Conservation (phyloP, 2,329 filamentous ascomycete species). For the Ilyonectria robusta region DNA sequence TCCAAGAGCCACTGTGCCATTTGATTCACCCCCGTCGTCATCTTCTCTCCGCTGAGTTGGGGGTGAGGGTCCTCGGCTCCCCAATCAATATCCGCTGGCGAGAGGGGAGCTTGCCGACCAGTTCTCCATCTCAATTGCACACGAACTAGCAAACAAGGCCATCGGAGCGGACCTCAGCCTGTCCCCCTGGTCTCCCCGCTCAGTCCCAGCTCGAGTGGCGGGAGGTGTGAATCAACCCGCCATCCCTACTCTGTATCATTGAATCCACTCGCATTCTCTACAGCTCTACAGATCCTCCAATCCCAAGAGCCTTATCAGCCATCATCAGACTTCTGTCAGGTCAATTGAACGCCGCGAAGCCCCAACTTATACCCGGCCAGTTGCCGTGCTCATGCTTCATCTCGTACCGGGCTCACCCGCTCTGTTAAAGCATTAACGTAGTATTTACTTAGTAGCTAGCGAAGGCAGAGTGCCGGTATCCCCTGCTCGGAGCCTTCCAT, state of each 20-base stretch:
- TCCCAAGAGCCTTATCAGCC: neutral
- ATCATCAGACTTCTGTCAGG: neutral
- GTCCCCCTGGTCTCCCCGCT: neutral
- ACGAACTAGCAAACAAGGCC: neutral
- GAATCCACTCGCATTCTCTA: neutral
- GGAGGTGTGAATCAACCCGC: constrained; percentile 6
- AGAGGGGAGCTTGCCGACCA: neutral
- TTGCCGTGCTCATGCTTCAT: neutral
- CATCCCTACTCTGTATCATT: constrained; percentile 8
- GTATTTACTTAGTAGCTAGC: too few relatives aligned
- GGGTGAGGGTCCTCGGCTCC: constrained; percentile 10
- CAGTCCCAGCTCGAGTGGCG: neutral
- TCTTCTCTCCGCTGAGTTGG: constrained; percentile 2
- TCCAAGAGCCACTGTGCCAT: constrained; percentile 5
- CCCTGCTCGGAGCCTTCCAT: neutral
- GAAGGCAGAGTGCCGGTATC: neutral
- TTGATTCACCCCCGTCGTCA: constrained; percentile 15
- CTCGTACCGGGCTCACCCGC: neutral
- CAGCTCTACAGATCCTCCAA: too few relatives aligned
- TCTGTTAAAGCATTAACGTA: neutral
- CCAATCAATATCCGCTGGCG: constrained; percentile 1
- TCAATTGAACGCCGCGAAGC: neutral
- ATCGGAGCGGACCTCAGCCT: constrained; percentile 3
- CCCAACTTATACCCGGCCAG: neutral
- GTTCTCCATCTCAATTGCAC: constrained; percentile 1